Percentiles rank a stretch among this genome's conserved stretches.
Conservation (phyloP, 805 yeast genomes). For the Candida sithepensis region DNA sequence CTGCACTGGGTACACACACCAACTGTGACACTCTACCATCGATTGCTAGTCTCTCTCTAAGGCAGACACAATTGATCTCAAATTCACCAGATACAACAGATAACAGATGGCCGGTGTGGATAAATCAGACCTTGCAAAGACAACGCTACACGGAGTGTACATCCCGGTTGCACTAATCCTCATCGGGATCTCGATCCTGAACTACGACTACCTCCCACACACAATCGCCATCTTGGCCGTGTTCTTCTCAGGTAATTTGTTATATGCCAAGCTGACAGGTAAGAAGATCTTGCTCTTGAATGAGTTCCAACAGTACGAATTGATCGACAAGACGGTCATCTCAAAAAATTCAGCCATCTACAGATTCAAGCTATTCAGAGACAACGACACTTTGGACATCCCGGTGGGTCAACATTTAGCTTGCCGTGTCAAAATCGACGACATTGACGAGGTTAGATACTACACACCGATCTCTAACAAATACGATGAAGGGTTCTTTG, state of each 20-base stretch:
- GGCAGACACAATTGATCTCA: neutral
- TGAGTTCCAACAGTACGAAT: conserved; percentile 62
- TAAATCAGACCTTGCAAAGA: conserved; percentile 50
- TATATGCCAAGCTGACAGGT: conserved; percentile 32
- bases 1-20: too few species aligned
- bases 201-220: conserved; percentile 46
- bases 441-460: conserved; percentile 56
- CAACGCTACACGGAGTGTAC: conserved; percentile 72
- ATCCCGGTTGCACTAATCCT: conserved; percentile 63
- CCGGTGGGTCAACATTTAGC: conserved; percentile 79
- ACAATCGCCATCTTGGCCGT: conserved; percentile 38
- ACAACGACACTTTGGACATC: conserved; percentile 56
- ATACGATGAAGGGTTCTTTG: conserved; percentile 70
- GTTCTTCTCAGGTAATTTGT: conserved; percentile 33
- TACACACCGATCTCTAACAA: conserved; percentile 75
- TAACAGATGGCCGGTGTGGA: conserved; percentile 9
- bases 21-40: too few species aligned
- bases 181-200: conserved; percentile 56
- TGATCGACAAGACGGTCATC: conserved; percentile 69
- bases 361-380: conserved; percentile 61
- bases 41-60: too few species aligned
- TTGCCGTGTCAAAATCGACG: conserved; percentile 44
- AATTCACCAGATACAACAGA: neutral
- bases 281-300: conserved; percentile 42
- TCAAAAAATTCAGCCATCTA: conserved; percentile 71